Conservation (phyloP, 441 rosid genomes). For the Populus tomentosa region DNA sequence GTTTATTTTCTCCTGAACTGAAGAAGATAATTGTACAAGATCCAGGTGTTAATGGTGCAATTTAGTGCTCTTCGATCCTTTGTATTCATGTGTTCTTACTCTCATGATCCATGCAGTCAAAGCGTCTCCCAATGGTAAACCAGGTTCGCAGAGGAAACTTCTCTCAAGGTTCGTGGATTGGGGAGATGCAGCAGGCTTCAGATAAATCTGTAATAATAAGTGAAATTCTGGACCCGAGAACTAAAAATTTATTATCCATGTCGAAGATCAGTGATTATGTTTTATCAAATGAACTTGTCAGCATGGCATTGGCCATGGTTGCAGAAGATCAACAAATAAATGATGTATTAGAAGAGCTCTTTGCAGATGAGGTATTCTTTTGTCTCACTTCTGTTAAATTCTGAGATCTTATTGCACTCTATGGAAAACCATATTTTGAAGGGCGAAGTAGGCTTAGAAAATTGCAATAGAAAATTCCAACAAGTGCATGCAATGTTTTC, state of each 20-base stretch:
- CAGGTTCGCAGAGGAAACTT: slow-evolving; percentile 43
- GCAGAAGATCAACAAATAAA: slow-evolving; percentile 77
- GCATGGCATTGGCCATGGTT: slow-evolving; percentile 85
- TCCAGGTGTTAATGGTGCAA: not conserved
- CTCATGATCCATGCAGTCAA: slow-evolving; percentile 40
- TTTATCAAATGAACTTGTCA: slow-evolving; percentile 69
- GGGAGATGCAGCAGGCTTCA: slow-evolving; percentile 82
- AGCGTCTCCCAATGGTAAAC: slow-evolving; percentile 52
- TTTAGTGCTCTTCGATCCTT: not conserved
- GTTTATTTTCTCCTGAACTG: not conserved
- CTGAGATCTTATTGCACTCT: not conserved
- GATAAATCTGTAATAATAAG: slow-evolving; percentile 65
- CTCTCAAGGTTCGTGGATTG: slow-evolving; percentile 67
- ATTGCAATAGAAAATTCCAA: not conserved
- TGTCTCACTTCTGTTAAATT: not conserved
- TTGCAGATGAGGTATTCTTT: slow-evolving; percentile 62
- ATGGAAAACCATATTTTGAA: not conserved
- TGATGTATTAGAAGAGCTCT: slow-evolving; percentile 64
- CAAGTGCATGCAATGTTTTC: not conserved
- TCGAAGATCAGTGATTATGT: slow-evolving; percentile 76
- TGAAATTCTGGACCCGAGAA: slow-evolving; percentile 73
- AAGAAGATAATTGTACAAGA: not conserved
- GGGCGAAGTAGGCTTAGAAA: not conserved
- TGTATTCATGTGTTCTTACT: slow-evolving; percentile 1
- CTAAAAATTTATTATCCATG: slow-evolving; percentile 58